Percentiles rank a stretch among this genome's conserved stretches.
Evolutionary conservation across 768 basidiomycete genomes (phyloP).

Genomic region (Suillus paluster): DNA sequence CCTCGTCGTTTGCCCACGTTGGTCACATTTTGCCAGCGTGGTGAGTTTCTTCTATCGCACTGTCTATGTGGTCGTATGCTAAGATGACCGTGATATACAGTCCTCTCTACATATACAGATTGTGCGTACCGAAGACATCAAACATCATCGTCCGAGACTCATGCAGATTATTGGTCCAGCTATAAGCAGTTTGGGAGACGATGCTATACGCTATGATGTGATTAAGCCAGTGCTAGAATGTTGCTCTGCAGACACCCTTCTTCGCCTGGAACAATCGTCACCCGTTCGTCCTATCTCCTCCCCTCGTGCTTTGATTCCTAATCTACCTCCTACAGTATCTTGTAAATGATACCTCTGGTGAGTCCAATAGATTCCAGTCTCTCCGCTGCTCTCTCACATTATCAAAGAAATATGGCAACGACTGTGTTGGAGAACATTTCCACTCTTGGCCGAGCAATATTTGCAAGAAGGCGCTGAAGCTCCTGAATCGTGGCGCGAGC

Average conservation of each 20-base stretch:
- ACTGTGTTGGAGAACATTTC: conserved; percentile 65
- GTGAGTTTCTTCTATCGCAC: conserved; percentile 43
- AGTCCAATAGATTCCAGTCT: conserved; percentile 13
- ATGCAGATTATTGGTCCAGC: conserved; percentile 41
- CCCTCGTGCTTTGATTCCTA: conserved; percentile 17
- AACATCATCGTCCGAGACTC: not conserved
- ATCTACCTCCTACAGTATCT: conserved; percentile 48
- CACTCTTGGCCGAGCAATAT: conserved; percentile 55
- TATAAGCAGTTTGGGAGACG: conserved; percentile 64
- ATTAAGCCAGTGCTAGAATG: conserved; percentile 76
- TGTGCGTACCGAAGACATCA: conserved; percentile 43
- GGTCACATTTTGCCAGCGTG: conserved; percentile 72
- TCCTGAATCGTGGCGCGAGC: conserved; percentile 69
- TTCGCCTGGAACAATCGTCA: conserved; percentile 68
- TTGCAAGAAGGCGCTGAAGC: conserved; percentile 43
- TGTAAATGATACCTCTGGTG: conserved; percentile 59
- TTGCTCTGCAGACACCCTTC: conserved; percentile 72
- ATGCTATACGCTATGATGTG: conserved; percentile 57
- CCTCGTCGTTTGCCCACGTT: conserved; percentile 60
- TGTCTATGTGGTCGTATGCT: conserved; percentile 10
- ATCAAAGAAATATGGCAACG: conserved; percentile 67
- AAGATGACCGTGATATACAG: conserved; percentile 39
- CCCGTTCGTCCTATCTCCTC: conserved; percentile 53
- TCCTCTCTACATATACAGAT: conserved; percentile 62
- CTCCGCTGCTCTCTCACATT: conserved; percentile 9